Conservation (phyloP, 2,329 filamentous ascomycete genomes). For the Lachnellula hyalina region DNA sequence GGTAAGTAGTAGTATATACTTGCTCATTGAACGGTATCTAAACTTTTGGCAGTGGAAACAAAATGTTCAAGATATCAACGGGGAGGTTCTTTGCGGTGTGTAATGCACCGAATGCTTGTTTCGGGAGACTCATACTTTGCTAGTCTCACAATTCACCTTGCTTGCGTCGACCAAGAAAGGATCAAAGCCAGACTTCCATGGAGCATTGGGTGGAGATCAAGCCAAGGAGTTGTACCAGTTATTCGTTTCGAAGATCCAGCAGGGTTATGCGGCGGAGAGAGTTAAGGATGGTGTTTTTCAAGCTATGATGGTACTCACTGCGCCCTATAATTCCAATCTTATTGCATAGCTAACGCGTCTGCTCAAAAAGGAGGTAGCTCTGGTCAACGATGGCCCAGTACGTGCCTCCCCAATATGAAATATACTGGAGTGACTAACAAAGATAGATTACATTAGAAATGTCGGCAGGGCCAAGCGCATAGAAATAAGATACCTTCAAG, state of each 20-base stretch:
- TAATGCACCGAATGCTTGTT: not conserved
- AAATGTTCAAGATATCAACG: slow-evolving; percentile 79
- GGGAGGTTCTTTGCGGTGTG: slow-evolving; percentile 89
- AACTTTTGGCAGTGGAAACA: slow-evolving; percentile 69
- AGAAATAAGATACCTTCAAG: slow-evolving; percentile 3
- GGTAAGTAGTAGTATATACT: slow-evolving; percentile 11
- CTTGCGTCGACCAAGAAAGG: slow-evolving; percentile 92
- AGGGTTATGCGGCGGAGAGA: slow-evolving; percentile 63
- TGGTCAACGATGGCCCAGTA: slow-evolving; percentile 80
- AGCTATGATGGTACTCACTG: slow-evolving; percentile 71
- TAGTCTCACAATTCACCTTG: slow-evolving; percentile 95
- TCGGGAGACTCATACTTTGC: slow-evolving; percentile 2
- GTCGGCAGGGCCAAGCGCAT: slow-evolving; percentile 21
- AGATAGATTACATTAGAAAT: slow-evolving; percentile 29
- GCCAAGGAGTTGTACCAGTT: slow-evolving; percentile 77
- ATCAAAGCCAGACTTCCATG: slow-evolving; percentile 91
- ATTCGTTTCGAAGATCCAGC: slow-evolving; percentile 72
- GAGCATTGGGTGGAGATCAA: slow-evolving; percentile 71
- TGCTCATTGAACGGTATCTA: slow-evolving; percentile 9
- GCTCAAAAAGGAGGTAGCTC: slow-evolving; percentile 59
- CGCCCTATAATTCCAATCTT: not conserved
- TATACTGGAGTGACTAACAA: slow-evolving; percentile 4
- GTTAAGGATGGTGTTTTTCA: slow-evolving; percentile 97
- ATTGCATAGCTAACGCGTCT: not conserved
- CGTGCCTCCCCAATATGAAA: slow-evolving; percentile 16